Percentiles rank a stretch among this genome's conserved stretches.
Evolutionary conservation across 1,284 basidiomycete genomes (phyloP).

Genomic region (Flammula alnicola): DNA sequence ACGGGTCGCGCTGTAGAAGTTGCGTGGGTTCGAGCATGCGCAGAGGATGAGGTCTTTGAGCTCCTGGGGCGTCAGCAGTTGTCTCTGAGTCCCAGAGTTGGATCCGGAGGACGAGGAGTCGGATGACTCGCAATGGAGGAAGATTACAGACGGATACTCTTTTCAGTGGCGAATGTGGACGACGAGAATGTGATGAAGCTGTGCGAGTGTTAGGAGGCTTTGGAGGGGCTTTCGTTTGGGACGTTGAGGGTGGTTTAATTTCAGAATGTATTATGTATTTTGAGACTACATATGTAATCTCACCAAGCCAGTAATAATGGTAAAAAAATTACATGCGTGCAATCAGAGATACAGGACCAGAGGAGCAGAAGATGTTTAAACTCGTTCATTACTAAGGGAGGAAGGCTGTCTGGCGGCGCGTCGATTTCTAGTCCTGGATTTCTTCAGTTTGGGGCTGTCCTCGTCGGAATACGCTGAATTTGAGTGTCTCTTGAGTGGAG

Average conservation of each 20-base stretch:
- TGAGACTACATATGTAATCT: no score
- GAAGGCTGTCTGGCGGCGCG: no score
- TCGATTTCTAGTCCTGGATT: no score
- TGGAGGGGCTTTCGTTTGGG: constrained; percentile 38
- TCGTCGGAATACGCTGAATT: no score
- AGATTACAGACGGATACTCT: constrained; percentile 67
- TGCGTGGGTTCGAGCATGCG: constrained; percentile 30
- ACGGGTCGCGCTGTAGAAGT: constrained; percentile 35
- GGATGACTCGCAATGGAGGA: constrained; percentile 33
- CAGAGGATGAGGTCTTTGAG: constrained; percentile 29
- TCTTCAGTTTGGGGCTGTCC: no score
- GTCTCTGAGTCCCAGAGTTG: background rate
- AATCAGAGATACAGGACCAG: no score
- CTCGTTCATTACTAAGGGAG: no score
- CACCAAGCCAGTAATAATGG: no score
- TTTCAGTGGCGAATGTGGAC: constrained; percentile 83
- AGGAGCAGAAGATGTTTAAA: no score
- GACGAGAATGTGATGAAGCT: constrained; percentile 64
- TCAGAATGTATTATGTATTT: background rate
- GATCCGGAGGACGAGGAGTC: background rate
- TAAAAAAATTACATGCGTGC: no score
- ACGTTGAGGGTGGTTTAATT: constrained; percentile 18
- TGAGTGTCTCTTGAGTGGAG: no score
- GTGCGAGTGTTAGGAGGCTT: constrained; percentile 58
- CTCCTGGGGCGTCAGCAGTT: constrained; percentile 16